These are phyloP conservation scores for Cajanus cajan DNA, from an alignment of 306 rosid species.

Conservation along the genomic window DNA sequence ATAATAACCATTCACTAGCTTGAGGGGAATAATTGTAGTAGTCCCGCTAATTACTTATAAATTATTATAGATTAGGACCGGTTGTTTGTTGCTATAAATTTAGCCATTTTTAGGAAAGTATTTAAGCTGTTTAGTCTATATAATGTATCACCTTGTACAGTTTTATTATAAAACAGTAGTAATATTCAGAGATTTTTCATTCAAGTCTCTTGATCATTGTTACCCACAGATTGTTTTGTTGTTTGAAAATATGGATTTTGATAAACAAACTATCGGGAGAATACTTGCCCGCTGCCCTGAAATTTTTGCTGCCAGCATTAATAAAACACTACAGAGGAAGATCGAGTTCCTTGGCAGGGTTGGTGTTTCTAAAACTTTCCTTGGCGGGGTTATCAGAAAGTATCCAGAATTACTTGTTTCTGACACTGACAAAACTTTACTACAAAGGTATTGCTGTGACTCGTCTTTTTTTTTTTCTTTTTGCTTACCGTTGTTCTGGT, in stretches of 20 bases:
- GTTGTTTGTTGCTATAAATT: not conserved
- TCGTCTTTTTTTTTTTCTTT: not conserved
- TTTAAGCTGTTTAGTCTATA: not conserved
- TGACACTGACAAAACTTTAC: slow-evolving; percentile 61
- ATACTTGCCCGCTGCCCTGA: slow-evolving; percentile 81
- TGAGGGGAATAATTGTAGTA: not conserved
- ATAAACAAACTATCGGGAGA: slow-evolving; percentile 58
- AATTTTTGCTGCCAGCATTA: slow-evolving; percentile 68
- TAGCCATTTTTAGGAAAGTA: not conserved
- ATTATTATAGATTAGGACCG: not conserved
- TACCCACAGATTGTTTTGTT: slow-evolving; percentile 61
- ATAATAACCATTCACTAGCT: not conserved
- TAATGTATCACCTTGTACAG: not conserved
- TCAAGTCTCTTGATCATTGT: slow-evolving; percentile 11
- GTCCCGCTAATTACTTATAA: not conserved
- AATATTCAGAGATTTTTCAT: not conserved
- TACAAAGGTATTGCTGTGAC: slow-evolving; percentile 59
- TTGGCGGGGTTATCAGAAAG: slow-evolving; percentile 73
- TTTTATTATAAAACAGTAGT: not conserved
- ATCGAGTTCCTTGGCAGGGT: slow-evolving; percentile 61
- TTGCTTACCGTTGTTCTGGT: slow-evolving; percentile 9
- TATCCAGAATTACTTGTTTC: slow-evolving; percentile 83
- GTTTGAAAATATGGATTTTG: slow-evolving; percentile 68
- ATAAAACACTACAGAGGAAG: slow-evolving; percentile 64
- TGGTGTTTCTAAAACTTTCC: slow-evolving; percentile 52